Conservation (phyloP, 768 basidiomycete genomes). For the Porphyrellus cyaneotinctus region DNA sequence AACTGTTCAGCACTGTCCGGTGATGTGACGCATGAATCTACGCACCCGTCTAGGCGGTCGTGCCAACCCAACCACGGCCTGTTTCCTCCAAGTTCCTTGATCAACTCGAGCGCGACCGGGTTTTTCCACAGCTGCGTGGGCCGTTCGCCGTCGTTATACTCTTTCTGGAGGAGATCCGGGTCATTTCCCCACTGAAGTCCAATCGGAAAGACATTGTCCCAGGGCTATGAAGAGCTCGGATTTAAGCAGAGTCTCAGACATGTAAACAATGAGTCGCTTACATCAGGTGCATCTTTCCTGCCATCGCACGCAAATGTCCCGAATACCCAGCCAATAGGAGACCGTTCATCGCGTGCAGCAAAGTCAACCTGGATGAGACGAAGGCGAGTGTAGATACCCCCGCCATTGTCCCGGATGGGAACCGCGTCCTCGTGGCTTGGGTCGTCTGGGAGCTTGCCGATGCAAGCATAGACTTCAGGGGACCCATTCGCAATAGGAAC, state of each 20-base stretch:
- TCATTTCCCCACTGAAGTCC: constrained; percentile 2
- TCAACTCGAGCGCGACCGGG: background rate
- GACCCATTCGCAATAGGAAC: background rate
- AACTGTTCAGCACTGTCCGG: background rate
- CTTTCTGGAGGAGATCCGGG: background rate
- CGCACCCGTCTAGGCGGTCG: background rate
- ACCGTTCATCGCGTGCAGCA: background rate
- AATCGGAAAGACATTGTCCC: background rate
- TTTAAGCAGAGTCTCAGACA: background rate
- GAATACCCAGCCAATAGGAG: constrained; percentile 2
- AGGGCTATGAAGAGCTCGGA: background rate
- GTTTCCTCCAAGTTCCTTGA: background rate
- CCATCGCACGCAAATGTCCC: constrained; percentile 2
- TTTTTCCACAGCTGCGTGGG: background rate
- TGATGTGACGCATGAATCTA: background rate
- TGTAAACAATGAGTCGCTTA: background rate
- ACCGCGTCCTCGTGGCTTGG: background rate
- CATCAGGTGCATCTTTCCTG: background rate
- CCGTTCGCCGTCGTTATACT: background rate
- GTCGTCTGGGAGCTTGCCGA: background rate
- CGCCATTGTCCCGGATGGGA: background rate
- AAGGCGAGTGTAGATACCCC: background rate
- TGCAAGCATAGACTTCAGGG: background rate
- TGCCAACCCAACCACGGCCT: constrained; percentile 7
- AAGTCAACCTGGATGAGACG: constrained; percentile 2